Conservation (phyloP, 2,329 filamentous ascomycete genomes). For the Fusarium circinatum region DNA sequence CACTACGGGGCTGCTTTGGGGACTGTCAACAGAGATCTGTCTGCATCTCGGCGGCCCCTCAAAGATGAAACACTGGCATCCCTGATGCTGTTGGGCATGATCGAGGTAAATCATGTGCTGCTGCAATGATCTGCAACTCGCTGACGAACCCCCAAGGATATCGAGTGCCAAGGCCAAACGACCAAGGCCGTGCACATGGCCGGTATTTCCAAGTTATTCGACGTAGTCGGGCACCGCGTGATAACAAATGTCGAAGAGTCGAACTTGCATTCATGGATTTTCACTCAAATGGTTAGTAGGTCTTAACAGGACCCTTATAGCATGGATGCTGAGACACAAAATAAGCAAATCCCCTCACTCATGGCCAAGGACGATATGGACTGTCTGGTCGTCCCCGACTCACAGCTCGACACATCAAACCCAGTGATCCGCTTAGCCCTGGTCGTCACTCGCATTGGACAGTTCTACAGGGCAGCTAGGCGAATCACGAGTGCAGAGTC, state of each 20-base stretch:
- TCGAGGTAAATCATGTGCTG: conserved; percentile 13
- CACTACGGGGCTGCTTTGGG: conserved; percentile 25
- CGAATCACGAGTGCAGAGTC: conserved; percentile 2
- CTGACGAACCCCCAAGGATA: conserved; percentile 21
- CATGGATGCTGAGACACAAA: neutral
- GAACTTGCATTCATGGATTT: conserved; percentile 19
- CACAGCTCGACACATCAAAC: neutral
- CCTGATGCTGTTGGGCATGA: conserved; percentile 30
- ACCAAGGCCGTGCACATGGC: conserved; percentile 29
- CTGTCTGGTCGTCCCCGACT: conserved; percentile 18
- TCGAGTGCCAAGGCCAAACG: conserved; percentile 28
- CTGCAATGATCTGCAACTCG: neutral
- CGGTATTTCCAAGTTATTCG: conserved; percentile 26
- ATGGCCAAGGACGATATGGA: conserved; percentile 12
- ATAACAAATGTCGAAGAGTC: conserved; percentile 1
- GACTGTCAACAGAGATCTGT: conserved; percentile 26
- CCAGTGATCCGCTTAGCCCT: conserved; percentile 18
- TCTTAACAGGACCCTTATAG: neutral
- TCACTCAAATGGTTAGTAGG: conserved; percentile 28
- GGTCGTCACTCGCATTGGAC: conserved; percentile 19
- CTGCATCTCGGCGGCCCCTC: conserved; percentile 4
- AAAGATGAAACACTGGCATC: conserved; percentile 26
- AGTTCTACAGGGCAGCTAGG: conserved; percentile 22
- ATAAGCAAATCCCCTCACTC: conserved; percentile 29
- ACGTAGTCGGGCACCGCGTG: conserved; percentile 19